Base-by-base conservation (phyloP, 2,329 filamentous ascomycete species). In the Scedosporium minutisporum region DNA sequence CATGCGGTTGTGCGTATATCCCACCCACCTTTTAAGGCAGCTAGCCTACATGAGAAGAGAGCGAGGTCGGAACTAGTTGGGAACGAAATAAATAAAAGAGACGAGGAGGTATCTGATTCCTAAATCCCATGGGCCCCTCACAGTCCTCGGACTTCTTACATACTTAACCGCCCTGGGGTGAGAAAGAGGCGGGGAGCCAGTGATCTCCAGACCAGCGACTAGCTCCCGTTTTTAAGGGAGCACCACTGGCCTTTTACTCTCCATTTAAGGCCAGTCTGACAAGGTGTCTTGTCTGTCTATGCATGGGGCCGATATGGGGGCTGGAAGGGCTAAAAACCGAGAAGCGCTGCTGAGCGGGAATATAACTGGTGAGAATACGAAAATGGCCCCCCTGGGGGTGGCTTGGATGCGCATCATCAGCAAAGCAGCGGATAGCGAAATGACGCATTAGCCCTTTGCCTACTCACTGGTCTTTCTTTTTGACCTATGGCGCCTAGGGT, bases 291-390 rank as follows among this genome's bases (percentile, higher is more conserved):
- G 6, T 18, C 51, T 27, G 12, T 21, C 23, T 25, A 55, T 55
- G 51, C 51, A 55, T 55, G 51, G 21, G 51, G 51, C 21, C 51
- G n/a, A 27, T 14, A 48, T 38, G 33, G 33, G 33, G 33, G 33
- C 33, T 38, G 33, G 16, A 12, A 48, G 23, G 51, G 51, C 23
- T 23, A 55, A 27, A 27, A n/a, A 21, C 14, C 6, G 51, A 23
- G 2, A 6, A 23, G 10, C 23, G 51, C 18, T 16, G 21, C 9
- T 23, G 23, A 55, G 51, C 21, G 51, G 51, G 18, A 25, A 23
- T 55, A 55, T 55, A 10, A 55, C 51, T 55, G 51, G 51, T 12
- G 51, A 55, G 51, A 55, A 55, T 55, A 55, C 51, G 51, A 55
- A n/a, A 48, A 14, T 55, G 12, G 51, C 12, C 18, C 9, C 51